Evolutionary conservation across 345 rosid species (phyloP).

Genomic region (Clausena lansium): DNA sequence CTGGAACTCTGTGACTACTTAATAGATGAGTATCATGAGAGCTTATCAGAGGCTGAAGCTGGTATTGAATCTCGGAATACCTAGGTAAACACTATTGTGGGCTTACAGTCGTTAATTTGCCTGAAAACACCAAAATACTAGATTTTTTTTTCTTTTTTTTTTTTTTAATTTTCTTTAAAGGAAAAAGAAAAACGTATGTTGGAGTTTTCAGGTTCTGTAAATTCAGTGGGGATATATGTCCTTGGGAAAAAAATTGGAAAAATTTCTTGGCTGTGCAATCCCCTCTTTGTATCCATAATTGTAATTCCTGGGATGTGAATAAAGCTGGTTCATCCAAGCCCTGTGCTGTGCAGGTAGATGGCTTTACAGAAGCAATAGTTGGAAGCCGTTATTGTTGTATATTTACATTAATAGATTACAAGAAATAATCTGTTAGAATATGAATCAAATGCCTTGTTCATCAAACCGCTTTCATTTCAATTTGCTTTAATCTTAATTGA

Average conservation of each 20-base stretch:
- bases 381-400: background rate
- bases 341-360: background rate
- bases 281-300: background rate
- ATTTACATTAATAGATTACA: background rate
- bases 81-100: conserved; percentile 8
- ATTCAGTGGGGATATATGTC: background rate
- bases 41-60: conserved; percentile 64
- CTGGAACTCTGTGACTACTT: conserved; percentile 86
- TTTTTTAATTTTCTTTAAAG: background rate
- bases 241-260: too few relatives aligned
- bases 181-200: background rate
- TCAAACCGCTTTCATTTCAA: too few relatives aligned
- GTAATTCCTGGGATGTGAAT: background rate
- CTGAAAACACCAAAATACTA: background rate
- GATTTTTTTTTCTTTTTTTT: background rate
- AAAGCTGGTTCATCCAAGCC: background rate
- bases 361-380: background rate
- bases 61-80: conserved; percentile 41
- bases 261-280: background rate
- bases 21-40: conserved; percentile 40
- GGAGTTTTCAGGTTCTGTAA: background rate
- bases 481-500: too few relatives aligned
- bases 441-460: too few relatives aligned
- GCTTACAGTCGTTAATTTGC: conserved; percentile 4
- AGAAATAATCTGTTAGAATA: too few relatives aligned